Base-by-base conservation (phyloP, 2,329 filamentous ascomycete genomes). In the Penicillium aurantiogriseum region DNA sequence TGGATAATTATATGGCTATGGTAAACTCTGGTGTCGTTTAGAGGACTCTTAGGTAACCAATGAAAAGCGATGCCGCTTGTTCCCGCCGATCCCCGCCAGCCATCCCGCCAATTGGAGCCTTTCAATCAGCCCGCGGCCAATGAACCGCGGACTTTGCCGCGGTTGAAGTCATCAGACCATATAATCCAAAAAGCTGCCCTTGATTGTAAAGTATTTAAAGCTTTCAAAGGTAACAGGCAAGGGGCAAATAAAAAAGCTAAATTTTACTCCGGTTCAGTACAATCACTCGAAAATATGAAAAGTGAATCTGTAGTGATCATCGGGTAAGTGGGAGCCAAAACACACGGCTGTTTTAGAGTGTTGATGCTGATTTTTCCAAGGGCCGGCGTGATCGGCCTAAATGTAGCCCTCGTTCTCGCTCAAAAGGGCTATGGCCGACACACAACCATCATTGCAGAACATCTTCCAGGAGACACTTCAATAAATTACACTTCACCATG, bases 401-500 rank as follows among this genome's bases (percentile, higher is more conserved):
- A 56, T n/a, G 54, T 56, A 23, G 49, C 54, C 3, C 44, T 57
- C 3, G 33, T 57, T 13, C 50, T 57, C 10, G 38, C 51, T 10
- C 23, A 54, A 38, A 48, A 49, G 15, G 55, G 51, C n/a, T 43
- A 57, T 38, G 49, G 42, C 8, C 19, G 8, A 10, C 7, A 50
- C 5, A 45, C 25, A 7, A 78, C 76, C 4, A 65, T 79, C 10
- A 58, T 78, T 8, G 76, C 76, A 10, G 74, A 79, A 54, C 67
- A 78, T 51, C 65, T 78, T 0, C 77, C 77, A 0, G 76, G 76
- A 7, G 77, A 79, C 53, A 75, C 72, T 0, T 67, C 70, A 0
- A 57, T 69, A 1, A 62, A 68, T 25, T 80, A 79, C 59, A 78
- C 76, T 1, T 79, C 77, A 6, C 76, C 77, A 50, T 78, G 76